Conservation (phyloP, 2,329 filamentous ascomycete species). For the Alternaria burnsii region DNA sequence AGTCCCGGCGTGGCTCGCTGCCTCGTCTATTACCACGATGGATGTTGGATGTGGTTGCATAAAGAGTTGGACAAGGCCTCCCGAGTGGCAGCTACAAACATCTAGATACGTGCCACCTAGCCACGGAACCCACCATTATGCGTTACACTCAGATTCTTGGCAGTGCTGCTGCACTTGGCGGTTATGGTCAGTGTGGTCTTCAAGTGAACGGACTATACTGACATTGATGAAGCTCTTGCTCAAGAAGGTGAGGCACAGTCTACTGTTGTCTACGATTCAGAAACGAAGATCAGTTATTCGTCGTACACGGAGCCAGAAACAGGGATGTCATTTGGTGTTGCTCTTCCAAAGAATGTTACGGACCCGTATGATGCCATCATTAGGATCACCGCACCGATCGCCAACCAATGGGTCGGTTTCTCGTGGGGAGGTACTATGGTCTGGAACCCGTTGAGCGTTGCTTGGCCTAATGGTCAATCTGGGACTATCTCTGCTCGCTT, state of each 20-base stretch:
- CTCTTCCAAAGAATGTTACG: conserved; percentile 38
- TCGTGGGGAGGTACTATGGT: conserved; percentile 47
- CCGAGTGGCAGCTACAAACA: conserved; percentile 8
- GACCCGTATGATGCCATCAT: conserved; percentile 47
- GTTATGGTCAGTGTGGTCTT: conserved; percentile 30
- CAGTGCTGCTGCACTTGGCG: conserved; percentile 39
- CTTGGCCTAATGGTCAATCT: conserved; percentile 41
- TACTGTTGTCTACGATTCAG: conserved; percentile 41
- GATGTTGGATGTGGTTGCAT: conserved; percentile 22
- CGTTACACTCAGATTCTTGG: conserved; percentile 38
- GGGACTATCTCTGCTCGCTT: conserved; percentile 41
- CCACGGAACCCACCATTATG: conserved; percentile 28
- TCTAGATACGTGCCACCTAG: conserved; percentile 12
- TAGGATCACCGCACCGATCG: conserved; percentile 38
- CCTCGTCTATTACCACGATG: conserved; percentile 21
- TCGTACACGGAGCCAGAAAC: conserved; percentile 39
- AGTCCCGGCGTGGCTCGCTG: conserved; percentile 22
- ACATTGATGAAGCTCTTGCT: conserved; percentile 32
- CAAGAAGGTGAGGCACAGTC: conserved; percentile 42
- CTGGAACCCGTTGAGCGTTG: conserved; percentile 45
- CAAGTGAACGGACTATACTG: conserved; percentile 6
- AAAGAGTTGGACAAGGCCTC: conserved; percentile 29
- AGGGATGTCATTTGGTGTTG: conserved; percentile 43
- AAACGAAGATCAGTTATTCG: conserved; percentile 44
- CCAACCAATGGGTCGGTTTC: conserved; percentile 41